phyloP scores from a whole-genome alignment of 345 rosid species.

The Populus davidiana region DNA sequence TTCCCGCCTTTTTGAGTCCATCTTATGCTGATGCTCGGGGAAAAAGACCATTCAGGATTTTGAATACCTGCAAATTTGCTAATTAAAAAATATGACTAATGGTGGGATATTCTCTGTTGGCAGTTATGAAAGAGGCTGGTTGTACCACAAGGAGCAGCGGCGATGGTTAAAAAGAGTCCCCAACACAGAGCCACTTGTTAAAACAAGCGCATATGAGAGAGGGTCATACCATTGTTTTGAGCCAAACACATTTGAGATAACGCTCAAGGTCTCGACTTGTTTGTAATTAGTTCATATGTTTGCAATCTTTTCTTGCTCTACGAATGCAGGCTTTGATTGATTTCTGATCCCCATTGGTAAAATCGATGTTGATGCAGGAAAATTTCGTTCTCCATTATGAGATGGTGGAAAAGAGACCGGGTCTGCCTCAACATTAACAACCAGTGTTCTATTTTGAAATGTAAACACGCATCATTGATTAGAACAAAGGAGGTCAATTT shows the following conservation, averaged over 20 bases:
- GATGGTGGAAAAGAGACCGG: conserved; percentile 84
- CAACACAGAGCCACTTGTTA: conserved; percentile 80
- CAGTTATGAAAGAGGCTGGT: conserved; percentile 90
- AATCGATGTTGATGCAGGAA: conserved; percentile 55
- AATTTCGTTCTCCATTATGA: conserved; percentile 73
- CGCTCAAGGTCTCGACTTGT: conserved; percentile 65
- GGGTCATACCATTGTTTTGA: conserved; percentile 88
- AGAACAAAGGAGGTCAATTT: conserved; percentile 31
- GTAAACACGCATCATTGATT: conserved; percentile 52
- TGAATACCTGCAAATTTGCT: not conserved
- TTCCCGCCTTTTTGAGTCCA: not conserved
- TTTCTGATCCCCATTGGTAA: not conserved
- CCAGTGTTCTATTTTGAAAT: conserved; percentile 39
- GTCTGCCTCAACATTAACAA: conserved; percentile 69
- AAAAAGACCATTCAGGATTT: not conserved
- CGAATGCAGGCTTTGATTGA: not conserved
- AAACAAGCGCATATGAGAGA: conserved; percentile 64
- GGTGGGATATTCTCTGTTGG: conserved; percentile 17
- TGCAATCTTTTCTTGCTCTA: not conserved
- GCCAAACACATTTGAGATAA: conserved; percentile 64
- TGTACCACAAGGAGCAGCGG: conserved; percentile 83
- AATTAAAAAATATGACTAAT: not conserved
- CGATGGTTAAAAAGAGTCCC: conserved; percentile 73
- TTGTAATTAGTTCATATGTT: not conserved
- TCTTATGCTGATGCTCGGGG: not conserved